Evolutionary conservation across 192 early-diverging fungal species (phyloP), one percentile per base, ranked within the genome.

Genomic region (Rhizophagus sp.): DNA sequence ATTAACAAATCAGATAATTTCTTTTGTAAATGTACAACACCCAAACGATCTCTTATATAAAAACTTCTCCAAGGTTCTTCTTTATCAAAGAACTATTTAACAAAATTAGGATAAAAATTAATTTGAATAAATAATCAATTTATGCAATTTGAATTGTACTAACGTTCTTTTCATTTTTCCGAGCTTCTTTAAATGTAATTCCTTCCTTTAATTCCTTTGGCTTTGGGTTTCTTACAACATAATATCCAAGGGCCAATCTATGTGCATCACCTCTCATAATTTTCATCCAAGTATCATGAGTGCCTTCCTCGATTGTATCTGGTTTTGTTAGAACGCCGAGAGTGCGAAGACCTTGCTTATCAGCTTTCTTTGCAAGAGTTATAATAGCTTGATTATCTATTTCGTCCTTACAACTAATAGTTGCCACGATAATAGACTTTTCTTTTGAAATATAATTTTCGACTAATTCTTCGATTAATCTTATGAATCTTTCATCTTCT

Each of bases 261-360:
- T 88, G 88, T 17, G 83, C 73, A 57, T 90, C 82, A 15, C 88
- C 89, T 22, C 86, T 67, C 57, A 90, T 73, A 47, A 90, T 85
- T 57, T 80, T 82, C 19, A 89, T 47, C 88, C 88, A 90, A 6
- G 80, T 65, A 27, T 90, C 84, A 66, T 89, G 85, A 6, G 85
- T 88, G 17, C 83, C 90, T 8, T 78, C 47, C 75, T 91, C 90
- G 33, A 91, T 90, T 13, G 87, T 89, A 73, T 91, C 90, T 30
- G 90, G 89, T 77, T 91, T 91, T 24, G 90, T 91, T 33, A 91
- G 76, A 36, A 91, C 90, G n/a, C 88, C 89, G 19, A 91, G 82
- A 13, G 90, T 91, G 27, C 90, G 76, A 62, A 65, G 66, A 30
- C 90, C 90, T n/a, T 72, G 33, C 2, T 84, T 83, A 81, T 91